phyloP scores from a whole-genome alignment of 306 rosid species.

The Gleditsia sinensis region DNA sequence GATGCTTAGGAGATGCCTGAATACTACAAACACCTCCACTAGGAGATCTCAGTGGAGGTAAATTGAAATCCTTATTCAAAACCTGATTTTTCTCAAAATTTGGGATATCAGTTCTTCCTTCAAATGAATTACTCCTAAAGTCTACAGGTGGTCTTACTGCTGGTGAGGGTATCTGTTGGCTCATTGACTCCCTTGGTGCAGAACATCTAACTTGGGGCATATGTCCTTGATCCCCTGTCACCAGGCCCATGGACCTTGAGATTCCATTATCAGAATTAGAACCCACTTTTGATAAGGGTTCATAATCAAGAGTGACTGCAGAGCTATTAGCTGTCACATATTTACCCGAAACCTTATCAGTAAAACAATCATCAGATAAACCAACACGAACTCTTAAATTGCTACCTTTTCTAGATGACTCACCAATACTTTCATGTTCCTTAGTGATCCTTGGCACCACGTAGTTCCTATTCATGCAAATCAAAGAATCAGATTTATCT shows the following conservation, averaged over 20 bases:
- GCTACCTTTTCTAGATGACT: slow-evolving; percentile 52
- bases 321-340: slow-evolving; percentile 42
- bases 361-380: slow-evolving; percentile 46
- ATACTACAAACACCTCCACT: slow-evolving; percentile 57
- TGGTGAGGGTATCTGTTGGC: slow-evolving; percentile 66
- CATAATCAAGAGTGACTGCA: slow-evolving; percentile 47
- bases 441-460: slow-evolving; percentile 45
- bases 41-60: slow-evolving; percentile 65
- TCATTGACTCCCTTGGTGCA: slow-evolving; percentile 58
- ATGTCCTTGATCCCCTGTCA: slow-evolving; percentile 57
- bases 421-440: slow-evolving; percentile 58
- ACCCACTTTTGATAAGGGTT: slow-evolving; percentile 38
- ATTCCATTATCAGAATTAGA: slow-evolving; percentile 58
- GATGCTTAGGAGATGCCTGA: slow-evolving; percentile 66
- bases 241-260: slow-evolving; percentile 60
- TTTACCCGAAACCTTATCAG: slow-evolving; percentile 45
- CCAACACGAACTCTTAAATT: slow-evolving; percentile 44
- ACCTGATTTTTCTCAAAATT: slow-evolving; percentile 63
- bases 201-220: slow-evolving; percentile 54
- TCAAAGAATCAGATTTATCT: slow-evolving; percentile 57
- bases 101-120: slow-evolving; percentile 52
- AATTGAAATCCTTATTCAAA: slow-evolving; percentile 50
- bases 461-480: slow-evolving; percentile 44
- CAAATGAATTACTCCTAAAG: slow-evolving; percentile 69
- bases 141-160: slow-evolving; percentile 55